phyloP scores from a whole-genome alignment of 257 asterid genomes.

The Gynochthodes officinalis region DNA sequence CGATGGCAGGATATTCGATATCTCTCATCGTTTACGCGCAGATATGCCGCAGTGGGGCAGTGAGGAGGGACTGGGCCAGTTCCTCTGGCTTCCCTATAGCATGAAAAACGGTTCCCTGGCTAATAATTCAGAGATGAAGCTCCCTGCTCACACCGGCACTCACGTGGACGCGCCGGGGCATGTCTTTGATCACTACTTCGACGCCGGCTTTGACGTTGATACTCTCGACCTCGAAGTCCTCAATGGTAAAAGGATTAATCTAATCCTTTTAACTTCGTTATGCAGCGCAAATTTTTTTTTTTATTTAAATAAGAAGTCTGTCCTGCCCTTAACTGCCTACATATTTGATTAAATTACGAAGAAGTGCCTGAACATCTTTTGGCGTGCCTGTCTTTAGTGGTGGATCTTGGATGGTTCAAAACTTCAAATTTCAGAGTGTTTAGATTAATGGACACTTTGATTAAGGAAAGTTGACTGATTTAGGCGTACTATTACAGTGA shows the following conservation, averaged over 20 bases:
- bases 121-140: conserved; percentile 84
- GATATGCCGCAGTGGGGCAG: conserved; percentile 80
- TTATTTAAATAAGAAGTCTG: too few species aligned
- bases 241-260: conserved; percentile 46
- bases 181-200: conserved; percentile 73
- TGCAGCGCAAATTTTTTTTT: too few species aligned
- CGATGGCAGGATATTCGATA: conserved; percentile 77
- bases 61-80: conserved; percentile 68
- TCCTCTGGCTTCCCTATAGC: conserved; percentile 64
- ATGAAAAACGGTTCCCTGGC: conserved; percentile 87
- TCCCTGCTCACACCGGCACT: conserved; percentile 87
- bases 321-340: neutral
- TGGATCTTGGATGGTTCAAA: neutral
- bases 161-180: conserved; percentile 98
- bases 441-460: neutral
- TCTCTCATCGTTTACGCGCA: conserved; percentile 60
- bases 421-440: too few species aligned
- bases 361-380: neutral
- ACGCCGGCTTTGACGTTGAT: conserved; percentile 92
- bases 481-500: neutral
- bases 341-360: neutral
- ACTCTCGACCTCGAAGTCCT: conserved; percentile 90
- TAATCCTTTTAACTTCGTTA: neutral
- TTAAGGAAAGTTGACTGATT: neutral
- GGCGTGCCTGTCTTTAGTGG: neutral